A percentile compares a stretch with the other conserved stretches of the same genome.
Evolutionary conservation across 176 grass and related monocot species (phyloP).

Genomic region (Secale cereale): DNA sequence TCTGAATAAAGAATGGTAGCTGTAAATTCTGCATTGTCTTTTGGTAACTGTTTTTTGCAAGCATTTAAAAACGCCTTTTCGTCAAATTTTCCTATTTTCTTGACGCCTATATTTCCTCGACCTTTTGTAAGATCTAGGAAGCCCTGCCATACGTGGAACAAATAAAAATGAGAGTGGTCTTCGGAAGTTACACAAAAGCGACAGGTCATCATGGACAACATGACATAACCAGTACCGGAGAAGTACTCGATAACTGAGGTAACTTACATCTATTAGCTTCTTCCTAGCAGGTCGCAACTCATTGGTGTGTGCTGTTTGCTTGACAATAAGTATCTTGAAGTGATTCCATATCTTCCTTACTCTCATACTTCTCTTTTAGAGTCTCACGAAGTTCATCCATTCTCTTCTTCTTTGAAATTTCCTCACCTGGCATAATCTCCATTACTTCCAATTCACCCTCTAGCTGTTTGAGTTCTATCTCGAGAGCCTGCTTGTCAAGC

Average conservation of each 20-base stretch:
- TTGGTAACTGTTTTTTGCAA: conserved; percentile 20
- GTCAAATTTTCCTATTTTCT: conserved; percentile 69
- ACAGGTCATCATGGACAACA: background rate
- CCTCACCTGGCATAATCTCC: conserved; percentile 37
- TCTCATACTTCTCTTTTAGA: background rate
- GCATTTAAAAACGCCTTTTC: conserved; percentile 45
- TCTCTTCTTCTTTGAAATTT: background rate
- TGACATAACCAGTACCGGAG: background rate
- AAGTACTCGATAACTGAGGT: background rate
- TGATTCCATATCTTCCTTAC: background rate
- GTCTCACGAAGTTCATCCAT: background rate
- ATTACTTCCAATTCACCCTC: conserved; percentile 40
- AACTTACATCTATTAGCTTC: background rate
- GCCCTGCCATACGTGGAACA: background rate
- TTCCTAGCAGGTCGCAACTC: background rate
- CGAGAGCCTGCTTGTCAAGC: conserved; percentile 56
- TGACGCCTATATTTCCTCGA: conserved; percentile 42
- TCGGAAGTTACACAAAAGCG: background rate
- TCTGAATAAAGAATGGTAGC: too few relatives aligned
- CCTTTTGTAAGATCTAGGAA: conserved; percentile 7
- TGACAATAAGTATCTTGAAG: background rate
- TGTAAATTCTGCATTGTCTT: too few relatives aligned
- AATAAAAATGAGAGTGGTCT: background rate
- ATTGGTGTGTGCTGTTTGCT: background rate
- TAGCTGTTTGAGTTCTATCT: conserved; percentile 55